These are phyloP conservation scores for Solanum dulcamara DNA, from an alignment of 257 asterid genomes.

Conservation along the genomic window DNA sequence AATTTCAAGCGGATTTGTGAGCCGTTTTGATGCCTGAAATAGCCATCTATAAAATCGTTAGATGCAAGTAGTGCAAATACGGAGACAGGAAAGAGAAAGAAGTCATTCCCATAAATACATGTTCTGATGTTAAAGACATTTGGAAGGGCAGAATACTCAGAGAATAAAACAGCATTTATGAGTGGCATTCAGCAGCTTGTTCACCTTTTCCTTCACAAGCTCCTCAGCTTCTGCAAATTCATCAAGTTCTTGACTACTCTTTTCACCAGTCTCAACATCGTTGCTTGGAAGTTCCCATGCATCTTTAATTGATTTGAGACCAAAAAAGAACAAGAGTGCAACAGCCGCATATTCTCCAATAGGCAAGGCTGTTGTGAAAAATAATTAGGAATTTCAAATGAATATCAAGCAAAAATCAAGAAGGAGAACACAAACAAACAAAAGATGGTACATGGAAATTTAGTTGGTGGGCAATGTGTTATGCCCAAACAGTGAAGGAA, in stretches of 20 bases:
- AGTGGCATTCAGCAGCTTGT: neutral
- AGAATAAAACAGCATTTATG: neutral
- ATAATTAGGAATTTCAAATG: neutral
- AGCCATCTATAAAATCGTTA: neutral
- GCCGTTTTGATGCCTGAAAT: conserved; percentile 48
- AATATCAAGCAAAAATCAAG: neutral
- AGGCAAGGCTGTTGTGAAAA: conserved; percentile 59
- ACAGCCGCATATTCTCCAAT: conserved; percentile 93
- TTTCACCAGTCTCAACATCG: conserved; percentile 44
- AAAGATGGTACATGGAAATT: neutral
- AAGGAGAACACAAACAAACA: neutral
- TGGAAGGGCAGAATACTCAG: neutral
- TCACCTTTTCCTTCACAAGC: conserved; percentile 87
- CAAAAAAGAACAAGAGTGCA: conserved; percentile 86
- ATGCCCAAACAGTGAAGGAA: neutral
- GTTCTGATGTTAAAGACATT: neutral
- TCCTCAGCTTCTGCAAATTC: conserved; percentile 94
- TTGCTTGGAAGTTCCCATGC: conserved; percentile 88
- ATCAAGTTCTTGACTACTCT: conserved; percentile 45
- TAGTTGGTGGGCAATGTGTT: neutral
- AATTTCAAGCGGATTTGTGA: conserved; percentile 79
- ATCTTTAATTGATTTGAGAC: conserved; percentile 86
- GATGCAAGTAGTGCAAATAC: neutral
- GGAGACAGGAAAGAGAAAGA: neutral
- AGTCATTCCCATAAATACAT: neutral